Conservation (phyloP, 2,329 filamentous ascomycete species). For the Didymella exigua region DNA sequence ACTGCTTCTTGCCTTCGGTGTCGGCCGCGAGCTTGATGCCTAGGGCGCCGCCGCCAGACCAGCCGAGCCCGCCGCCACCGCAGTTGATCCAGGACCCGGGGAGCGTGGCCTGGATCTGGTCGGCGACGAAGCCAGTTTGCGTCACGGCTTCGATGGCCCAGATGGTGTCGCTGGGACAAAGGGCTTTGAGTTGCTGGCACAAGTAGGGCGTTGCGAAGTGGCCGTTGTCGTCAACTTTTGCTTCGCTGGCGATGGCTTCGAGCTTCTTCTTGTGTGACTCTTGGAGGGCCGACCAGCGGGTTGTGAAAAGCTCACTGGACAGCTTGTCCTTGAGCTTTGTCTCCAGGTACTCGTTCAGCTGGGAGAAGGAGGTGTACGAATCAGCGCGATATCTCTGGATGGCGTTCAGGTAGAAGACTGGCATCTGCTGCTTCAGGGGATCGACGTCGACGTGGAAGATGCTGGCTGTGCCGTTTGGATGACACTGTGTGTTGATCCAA, state of each 20-base stretch:
- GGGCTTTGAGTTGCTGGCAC: conserved; percentile 60
- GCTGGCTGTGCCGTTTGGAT: conserved; percentile 61
- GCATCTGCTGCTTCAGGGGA: conserved; percentile 68
- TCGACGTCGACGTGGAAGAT: conserved; percentile 71
- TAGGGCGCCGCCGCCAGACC: conserved; percentile 75
- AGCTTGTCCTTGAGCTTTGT: conserved; percentile 49
- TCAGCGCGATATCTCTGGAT: conserved; percentile 59
- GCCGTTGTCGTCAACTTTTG: conserved; percentile 65
- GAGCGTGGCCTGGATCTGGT: conserved; percentile 70
- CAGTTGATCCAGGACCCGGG: conserved; percentile 82
- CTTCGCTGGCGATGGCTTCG: conserved; percentile 63
- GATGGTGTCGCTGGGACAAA: conserved; percentile 69
- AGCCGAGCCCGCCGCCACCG: conserved; percentile 79
- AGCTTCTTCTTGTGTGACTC: conserved; percentile 65
- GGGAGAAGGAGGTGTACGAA: conserved; percentile 64
- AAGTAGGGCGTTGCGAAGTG: conserved; percentile 66
- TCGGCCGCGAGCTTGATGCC: conserved; percentile 76
- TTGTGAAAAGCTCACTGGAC: conserved; percentile 47
- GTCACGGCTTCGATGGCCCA: conserved; percentile 82
- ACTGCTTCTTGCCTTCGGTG: conserved; percentile 49
- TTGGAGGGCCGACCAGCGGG: conserved; percentile 62
- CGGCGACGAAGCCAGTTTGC: conserved; percentile 67
- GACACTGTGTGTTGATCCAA: conserved; percentile 82
- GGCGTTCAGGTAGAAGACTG: conserved; percentile 63
- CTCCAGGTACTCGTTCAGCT: conserved; percentile 68